Base-by-base conservation (phyloP, 805 yeast genomes). In the Yamadazyma sp. region DNA sequence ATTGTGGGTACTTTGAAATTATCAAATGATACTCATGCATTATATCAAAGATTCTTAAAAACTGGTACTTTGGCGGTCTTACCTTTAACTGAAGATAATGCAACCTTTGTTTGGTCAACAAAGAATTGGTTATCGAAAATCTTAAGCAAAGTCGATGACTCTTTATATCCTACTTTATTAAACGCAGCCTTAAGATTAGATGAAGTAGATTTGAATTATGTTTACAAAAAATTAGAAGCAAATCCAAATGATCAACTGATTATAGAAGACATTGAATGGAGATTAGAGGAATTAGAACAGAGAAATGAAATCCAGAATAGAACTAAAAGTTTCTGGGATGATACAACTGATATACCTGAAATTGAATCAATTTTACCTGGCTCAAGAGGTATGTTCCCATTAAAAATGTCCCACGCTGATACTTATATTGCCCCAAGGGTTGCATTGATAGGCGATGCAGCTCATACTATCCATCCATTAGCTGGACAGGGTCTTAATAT, bases 401-500 rank as follows among this genome's bases (percentile, higher is more conserved):
- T 93, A 45, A 80, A 81, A 47, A 60, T 91, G 65, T 79, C 88
- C 14, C 97, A 93, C 54, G 95, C 96, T 2, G 98, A 93, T 52
- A 75, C 84, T 1, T 93, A 93, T 55, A 78, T 86, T 13, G 78
- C 78, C 2, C 89, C 85, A 3, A 70, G 98, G 46, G 73, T 91
- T 20, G 98, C 97, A 0, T 64, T 93, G n/a, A 85, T 91, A 7
- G 98, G 98, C 17, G 98, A 93, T 60, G 98, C 98, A 1, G 98
- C 98, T 0, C 98, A 93, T 50, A 83, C 97, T 0, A 86, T 96
- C 1, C 98, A 93, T 56, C 98, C 98, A 2, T 69, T 93, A 40
- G 97, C 97, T 4, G 98, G 98, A 7, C 98, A 93, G 61, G 98
- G 98, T 17, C 73, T 93, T 38, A 93, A 93, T 58, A 88, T 91